phyloP scores from a whole-genome alignment of 2,329 filamentous ascomycete species.

The Aspergillus uvarum region DNA sequence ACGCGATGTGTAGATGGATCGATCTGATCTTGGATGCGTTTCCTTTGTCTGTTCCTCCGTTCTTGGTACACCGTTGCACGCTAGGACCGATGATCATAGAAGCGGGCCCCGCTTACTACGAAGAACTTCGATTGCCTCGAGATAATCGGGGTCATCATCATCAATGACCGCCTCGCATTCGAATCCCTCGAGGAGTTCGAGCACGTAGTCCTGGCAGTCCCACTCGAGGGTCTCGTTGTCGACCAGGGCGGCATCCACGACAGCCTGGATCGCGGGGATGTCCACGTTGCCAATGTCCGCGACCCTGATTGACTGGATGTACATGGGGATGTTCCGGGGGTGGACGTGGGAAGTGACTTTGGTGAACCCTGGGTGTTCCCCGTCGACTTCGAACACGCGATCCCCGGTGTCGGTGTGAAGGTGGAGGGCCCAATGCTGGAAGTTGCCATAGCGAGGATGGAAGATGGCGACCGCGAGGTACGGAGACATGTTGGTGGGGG shows the following conservation, averaged over 20 bases:
- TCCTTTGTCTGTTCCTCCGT: background rate
- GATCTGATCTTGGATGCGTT: background rate
- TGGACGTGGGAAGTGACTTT: constrained; percentile 12
- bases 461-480: constrained; percentile 14
- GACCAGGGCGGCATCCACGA: constrained; percentile 12
- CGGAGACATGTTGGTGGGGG: background rate
- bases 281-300: constrained; percentile 12
- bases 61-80: background rate
- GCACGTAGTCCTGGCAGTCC: constrained; percentile 27
- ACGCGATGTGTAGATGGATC: background rate
- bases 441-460: constrained; percentile 23
- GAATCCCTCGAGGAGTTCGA: constrained; percentile 21
- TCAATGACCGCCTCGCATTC: constrained; percentile 20
- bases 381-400: constrained; percentile 24
- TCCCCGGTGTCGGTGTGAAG: constrained; percentile 17
- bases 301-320: constrained; percentile 15
- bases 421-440: constrained; percentile 24
- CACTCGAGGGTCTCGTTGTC: constrained; percentile 25
- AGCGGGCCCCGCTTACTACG: constrained; percentile 15
- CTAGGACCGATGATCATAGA: constrained; percentile 1
- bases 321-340: constrained; percentile 11
- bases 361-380: constrained; percentile 21
- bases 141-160: constrained; percentile 19
- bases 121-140: constrained; percentile 16
- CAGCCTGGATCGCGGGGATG: constrained; percentile 13